phyloP scores from a whole-genome alignment of 768 basidiomycete species.

The Lentinula aciculospora region DNA sequence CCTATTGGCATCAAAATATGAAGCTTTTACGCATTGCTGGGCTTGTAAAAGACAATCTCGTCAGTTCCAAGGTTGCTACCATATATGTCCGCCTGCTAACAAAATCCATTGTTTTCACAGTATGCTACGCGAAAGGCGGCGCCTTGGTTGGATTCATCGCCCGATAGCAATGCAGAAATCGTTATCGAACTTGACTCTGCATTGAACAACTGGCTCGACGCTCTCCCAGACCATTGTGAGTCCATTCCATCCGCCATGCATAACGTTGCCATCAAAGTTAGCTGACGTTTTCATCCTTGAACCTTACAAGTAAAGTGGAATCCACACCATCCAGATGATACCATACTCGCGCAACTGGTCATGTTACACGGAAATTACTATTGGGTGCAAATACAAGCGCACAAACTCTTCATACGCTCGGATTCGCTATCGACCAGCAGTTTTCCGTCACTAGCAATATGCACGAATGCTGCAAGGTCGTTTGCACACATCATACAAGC shows the following conservation, averaged over 20 bases:
- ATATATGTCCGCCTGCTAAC: neutral
- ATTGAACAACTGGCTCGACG: constrained; percentile 57
- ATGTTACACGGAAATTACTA: constrained; percentile 30
- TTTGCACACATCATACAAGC: constrained; percentile 35
- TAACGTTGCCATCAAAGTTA: neutral
- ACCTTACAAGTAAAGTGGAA: constrained; percentile 29
- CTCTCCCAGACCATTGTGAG: constrained; percentile 39
- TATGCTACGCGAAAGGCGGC: neutral
- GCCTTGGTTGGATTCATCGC: neutral
- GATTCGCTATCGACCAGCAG: constrained; percentile 9
- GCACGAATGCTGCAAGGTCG: constrained; percentile 32
- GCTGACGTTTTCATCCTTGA: neutral
- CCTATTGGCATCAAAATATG: neutral
- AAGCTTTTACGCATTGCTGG: neutral
- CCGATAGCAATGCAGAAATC: neutral
- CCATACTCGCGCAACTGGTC: constrained; percentile 27
- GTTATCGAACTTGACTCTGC: constrained; percentile 26
- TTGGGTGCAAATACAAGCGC: constrained; percentile 10
- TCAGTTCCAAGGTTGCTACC: neutral
- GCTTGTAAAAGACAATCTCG: neutral
- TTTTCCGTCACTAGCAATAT: constrained; percentile 35
- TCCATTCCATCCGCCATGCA: neutral
- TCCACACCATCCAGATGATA: constrained; percentile 25
- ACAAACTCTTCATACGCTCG: constrained; percentile 36
- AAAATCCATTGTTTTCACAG: neutral